These are phyloP conservation scores for Kwoniella sp. DNA, from an alignment of 768 basidiomycete species.

Conservation along the genomic window DNA sequence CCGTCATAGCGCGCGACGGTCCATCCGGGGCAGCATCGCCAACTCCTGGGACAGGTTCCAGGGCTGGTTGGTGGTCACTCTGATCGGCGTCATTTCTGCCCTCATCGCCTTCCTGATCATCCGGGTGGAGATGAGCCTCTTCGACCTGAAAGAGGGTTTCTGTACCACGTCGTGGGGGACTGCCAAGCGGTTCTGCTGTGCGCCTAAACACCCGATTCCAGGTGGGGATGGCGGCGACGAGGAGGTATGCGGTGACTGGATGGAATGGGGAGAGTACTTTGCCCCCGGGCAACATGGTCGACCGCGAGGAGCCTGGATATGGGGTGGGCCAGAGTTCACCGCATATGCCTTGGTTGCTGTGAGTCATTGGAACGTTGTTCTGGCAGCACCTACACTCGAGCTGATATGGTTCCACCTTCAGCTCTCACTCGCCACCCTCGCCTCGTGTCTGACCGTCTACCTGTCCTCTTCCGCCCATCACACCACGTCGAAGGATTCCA, in stretches of 20 bases:
- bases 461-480: slow-evolving; percentile 87
- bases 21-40: slow-evolving; percentile 62
- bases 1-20: slow-evolving; percentile 56
- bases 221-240: slow-evolving; percentile 25
- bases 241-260: slow-evolving; percentile 65
- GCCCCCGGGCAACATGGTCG: slow-evolving; percentile 44
- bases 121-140: slow-evolving; percentile 79
- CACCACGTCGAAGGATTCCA: slow-evolving; percentile 80
- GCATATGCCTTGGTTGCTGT: slow-evolving; percentile 75
- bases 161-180: slow-evolving; percentile 67
- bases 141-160: slow-evolving; percentile 88
- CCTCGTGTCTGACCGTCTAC: slow-evolving; percentile 75
- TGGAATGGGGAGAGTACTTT: slow-evolving; percentile 66
- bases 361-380: slow-evolving; percentile 43
- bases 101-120: slow-evolving; percentile 80
- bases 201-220: slow-evolving; percentile 38
- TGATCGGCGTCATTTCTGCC: slow-evolving; percentile 77
- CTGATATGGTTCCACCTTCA: slow-evolving; percentile 42
- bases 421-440: slow-evolving; percentile 67
- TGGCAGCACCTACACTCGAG: not conserved
- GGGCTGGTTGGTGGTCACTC: slow-evolving; percentile 84
- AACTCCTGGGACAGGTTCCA: slow-evolving; percentile 69
- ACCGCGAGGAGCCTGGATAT: slow-evolving; percentile 44
- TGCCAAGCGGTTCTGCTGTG: slow-evolving; percentile 79
- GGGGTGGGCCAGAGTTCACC: slow-evolving; percentile 60